Conservation (phyloP, 1,284 basidiomycete species). For the Athelia sp. region DNA sequence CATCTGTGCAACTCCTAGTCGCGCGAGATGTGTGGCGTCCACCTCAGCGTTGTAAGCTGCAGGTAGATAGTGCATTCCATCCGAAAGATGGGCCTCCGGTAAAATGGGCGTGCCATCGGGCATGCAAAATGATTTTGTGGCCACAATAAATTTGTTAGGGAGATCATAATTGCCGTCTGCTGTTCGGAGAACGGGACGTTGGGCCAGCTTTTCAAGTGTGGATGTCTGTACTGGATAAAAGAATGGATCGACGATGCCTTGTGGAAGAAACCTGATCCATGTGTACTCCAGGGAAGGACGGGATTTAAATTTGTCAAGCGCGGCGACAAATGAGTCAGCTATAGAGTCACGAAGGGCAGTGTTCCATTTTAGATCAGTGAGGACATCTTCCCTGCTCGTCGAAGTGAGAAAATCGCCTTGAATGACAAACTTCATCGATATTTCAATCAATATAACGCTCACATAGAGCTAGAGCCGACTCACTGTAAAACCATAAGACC, state of each 20-base stretch:
- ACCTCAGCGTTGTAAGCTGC: neutral
- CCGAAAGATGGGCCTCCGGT: neutral
- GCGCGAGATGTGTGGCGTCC: neutral
- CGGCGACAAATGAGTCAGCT: constrained; percentile 3
- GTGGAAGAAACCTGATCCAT: neutral
- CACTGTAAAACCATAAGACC: constrained; percentile 15
- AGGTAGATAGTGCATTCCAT: neutral
- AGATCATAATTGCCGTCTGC: neutral
- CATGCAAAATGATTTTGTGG: neutral
- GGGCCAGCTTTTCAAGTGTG: neutral
- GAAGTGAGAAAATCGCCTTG: constrained; percentile 20
- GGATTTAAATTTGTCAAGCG: neutral
- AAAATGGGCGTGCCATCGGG: neutral
- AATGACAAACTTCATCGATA: constrained; percentile 13
- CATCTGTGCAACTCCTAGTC: neutral
- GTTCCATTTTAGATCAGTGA: constrained; percentile 13
- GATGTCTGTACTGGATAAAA: neutral
- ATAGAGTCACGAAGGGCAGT: constrained; percentile 9
- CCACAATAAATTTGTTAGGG: constrained; percentile 4
- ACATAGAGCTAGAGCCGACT: neutral
- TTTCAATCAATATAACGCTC: neutral
- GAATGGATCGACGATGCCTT: neutral
- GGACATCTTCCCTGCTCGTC: constrained; percentile 15
- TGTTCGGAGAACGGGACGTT: neutral
- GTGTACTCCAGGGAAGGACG: neutral